Evolutionary conservation across 176 grass and related monocot genomes (phyloP).

Genomic region (Metroxylon sagu): DNA sequence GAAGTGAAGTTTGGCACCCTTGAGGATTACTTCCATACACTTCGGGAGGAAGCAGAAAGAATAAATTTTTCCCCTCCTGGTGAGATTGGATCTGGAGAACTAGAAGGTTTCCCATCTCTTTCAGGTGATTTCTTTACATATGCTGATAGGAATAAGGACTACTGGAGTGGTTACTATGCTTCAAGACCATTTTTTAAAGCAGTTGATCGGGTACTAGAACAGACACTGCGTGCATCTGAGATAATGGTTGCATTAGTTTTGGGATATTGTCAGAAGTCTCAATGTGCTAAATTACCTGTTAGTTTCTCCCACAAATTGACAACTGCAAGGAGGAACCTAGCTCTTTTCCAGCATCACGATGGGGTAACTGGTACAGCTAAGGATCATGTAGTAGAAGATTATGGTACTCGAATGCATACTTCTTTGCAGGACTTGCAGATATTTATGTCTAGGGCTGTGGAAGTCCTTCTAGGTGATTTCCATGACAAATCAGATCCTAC

Average conservation of each 20-base stretch:
- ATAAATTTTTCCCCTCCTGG: slow-evolving; percentile 74
- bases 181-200: slow-evolving; percentile 98
- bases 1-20: slow-evolving; percentile 95
- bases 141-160: slow-evolving; percentile 87
- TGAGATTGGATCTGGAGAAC: slow-evolving; percentile 75
- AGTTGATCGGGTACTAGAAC: slow-evolving; percentile 84
- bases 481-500: slow-evolving; percentile 80
- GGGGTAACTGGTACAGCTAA: slow-evolving; percentile 97
- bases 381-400: slow-evolving; percentile 86
- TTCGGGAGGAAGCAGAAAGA: slow-evolving; percentile 77
- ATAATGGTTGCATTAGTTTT: slow-evolving; percentile 83
- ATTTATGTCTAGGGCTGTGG: slow-evolving; percentile 80
- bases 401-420: slow-evolving; percentile 89
- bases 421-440: slow-evolving; percentile 88
- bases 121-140: slow-evolving; percentile 99
- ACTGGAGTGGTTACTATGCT: slow-evolving; percentile 98
- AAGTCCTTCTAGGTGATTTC: slow-evolving; percentile 80
- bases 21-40: slow-evolving; percentile 84
- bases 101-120: slow-evolving; percentile 86
- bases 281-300: slow-evolving; percentile 57
- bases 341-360: slow-evolving; percentile 99
- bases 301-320: slow-evolving; percentile 91
- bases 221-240: slow-evolving; percentile 87
- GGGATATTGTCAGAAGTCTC: slow-evolving; percentile 87
- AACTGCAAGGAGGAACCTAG: slow-evolving; percentile 88